Conservation (phyloP, 306 rosid species). For the Herpetospermum pedunculosum region DNA sequence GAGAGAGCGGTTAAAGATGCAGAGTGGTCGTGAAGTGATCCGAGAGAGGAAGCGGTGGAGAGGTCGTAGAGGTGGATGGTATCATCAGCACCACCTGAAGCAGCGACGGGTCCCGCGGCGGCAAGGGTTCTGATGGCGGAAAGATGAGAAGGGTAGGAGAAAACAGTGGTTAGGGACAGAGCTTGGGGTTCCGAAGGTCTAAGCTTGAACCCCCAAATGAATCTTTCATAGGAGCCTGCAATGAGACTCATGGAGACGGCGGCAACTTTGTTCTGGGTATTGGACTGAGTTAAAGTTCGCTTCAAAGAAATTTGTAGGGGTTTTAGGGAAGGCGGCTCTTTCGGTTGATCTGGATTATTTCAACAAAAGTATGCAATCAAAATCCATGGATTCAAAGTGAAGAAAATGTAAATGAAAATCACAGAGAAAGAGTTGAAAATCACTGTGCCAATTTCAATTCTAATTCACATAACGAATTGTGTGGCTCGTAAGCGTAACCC, state of each 20-base stretch:
- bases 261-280: no score
- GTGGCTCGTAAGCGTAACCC: neutral
- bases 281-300: no score
- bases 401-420: no score
- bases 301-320: no score
- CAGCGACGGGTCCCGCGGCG: slow-evolving; percentile 53
- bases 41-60: slow-evolving; percentile 55
- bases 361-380: no score
- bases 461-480: neutral
- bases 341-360: no score
- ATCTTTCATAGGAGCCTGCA: slow-evolving; percentile 84
- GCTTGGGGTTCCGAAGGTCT: slow-evolving; percentile 20
- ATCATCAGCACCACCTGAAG: slow-evolving; percentile 88
- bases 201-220: slow-evolving; percentile 86
- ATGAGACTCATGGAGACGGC: slow-evolving; percentile 43
- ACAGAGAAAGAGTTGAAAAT: no score
- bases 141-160: slow-evolving; percentile 82
- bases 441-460: neutral
- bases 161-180: slow-evolving; percentile 47
- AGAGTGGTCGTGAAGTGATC: slow-evolving; percentile 67
- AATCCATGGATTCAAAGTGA: no score
- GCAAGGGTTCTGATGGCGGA: slow-evolving; percentile 65
- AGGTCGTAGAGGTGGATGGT: slow-evolving; percentile 80
- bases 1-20: slow-evolving; percentile 69
- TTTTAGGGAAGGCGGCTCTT: no score